These are phyloP conservation scores for Neofusicoccum sp. DNA, from an alignment of 2,329 filamentous ascomycete genomes.

Conservation along the genomic window DNA sequence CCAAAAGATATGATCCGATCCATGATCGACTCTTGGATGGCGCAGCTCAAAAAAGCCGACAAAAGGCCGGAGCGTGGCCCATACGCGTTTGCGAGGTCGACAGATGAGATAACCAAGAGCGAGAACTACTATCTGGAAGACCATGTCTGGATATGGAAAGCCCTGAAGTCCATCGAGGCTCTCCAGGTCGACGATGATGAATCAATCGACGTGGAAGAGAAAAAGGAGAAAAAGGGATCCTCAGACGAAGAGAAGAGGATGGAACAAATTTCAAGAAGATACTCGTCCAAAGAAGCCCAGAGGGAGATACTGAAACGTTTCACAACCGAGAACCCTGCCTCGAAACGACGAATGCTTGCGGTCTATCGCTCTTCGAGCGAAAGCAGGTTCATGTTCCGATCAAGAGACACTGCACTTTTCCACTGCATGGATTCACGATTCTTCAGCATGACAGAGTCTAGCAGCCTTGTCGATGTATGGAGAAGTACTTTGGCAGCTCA, in stretches of 20 bases:
- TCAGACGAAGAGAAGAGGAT: too few relatives aligned
- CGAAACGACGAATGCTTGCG: too few relatives aligned
- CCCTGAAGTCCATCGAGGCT: background rate
- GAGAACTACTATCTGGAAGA: background rate
- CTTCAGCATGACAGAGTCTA: background rate
- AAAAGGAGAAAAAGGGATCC: too few relatives aligned
- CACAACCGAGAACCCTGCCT: too few relatives aligned
- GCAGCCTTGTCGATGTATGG: background rate
- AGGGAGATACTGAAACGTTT: too few relatives aligned
- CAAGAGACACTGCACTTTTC: background rate
- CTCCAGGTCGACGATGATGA: background rate
- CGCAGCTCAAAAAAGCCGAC: background rate
- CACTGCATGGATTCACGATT: background rate
- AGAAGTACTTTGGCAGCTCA: background rate
- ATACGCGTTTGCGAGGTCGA: background rate
- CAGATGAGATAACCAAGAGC: background rate
- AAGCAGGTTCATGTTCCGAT: background rate
- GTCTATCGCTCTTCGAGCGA: background rate
- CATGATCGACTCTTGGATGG: background rate
- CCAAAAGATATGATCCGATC: background rate
- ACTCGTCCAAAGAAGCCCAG: too few relatives aligned
- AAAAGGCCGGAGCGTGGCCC: background rate
- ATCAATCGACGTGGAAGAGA: too few relatives aligned
- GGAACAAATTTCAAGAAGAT: too few relatives aligned
- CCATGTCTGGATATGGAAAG: slow-evolving; percentile 14